A percentile compares a stretch with the other conserved stretches of the same genome.
Evolutionary conservation across 768 basidiomycete species (phyloP).

Genomic region (Clitopilus hobsonii): DNA sequence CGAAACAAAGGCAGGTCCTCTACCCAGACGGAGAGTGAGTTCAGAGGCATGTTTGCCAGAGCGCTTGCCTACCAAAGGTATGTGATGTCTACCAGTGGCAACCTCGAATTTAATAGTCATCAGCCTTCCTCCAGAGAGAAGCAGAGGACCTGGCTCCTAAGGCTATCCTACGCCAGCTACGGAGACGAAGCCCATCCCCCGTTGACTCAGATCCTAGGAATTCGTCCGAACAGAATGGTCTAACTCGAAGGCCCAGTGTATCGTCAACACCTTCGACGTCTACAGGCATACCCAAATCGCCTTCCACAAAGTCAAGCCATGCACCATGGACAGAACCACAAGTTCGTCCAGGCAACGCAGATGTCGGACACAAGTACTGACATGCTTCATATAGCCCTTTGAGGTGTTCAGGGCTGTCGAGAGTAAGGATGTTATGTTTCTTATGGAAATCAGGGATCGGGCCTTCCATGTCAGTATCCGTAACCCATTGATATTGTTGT

Average conservation of each 20-base stretch:
- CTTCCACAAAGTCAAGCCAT: conserved; percentile 7
- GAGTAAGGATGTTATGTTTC: conserved; percentile 70
- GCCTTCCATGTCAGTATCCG: conserved; percentile 64
- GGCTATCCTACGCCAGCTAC: conserved; percentile 52
- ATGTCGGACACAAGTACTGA: no score
- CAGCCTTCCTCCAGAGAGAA: conserved; percentile 74
- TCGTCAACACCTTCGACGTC: conserved; percentile 17
- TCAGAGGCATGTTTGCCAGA: conserved; percentile 60
- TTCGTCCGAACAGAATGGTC: conserved; percentile 6
- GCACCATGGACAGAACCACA: conserved; percentile 50
- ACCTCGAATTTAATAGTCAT: no score
- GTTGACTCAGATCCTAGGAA: conserved; percentile 10
- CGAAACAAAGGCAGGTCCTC: conserved; percentile 2
- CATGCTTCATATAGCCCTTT: conserved; percentile 41
- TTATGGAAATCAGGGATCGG: conserved; percentile 80
- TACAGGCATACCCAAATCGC: conserved; percentile 9
- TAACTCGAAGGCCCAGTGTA: conserved; percentile 15
- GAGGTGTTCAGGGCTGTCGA: conserved; percentile 85
- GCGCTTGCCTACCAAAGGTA: conserved; percentile 65
- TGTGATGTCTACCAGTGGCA: conserved; percentile 23
- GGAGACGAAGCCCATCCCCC: conserved; percentile 36
- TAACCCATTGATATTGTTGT: not conserved
- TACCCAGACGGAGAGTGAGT: conserved; percentile 35
- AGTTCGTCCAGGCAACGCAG: no score
- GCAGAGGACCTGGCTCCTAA: conserved; percentile 54